Percentiles rank a stretch among this genome's conserved stretches.
Conservation (phyloP, 2,329 filamentous ascomycete genomes). For the Aspergillus neotritici region DNA sequence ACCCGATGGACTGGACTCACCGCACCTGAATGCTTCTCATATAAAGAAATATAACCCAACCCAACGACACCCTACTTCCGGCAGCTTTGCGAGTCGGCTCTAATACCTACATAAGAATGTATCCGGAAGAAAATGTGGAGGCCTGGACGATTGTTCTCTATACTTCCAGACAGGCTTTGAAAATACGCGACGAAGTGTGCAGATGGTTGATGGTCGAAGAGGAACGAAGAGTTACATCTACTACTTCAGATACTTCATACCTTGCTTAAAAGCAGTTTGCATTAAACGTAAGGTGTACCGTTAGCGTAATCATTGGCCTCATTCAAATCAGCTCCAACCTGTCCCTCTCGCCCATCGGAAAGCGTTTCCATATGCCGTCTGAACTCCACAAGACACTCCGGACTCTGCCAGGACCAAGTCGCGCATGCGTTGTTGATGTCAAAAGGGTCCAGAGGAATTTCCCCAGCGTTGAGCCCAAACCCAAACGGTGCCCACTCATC, state of each 20-base stretch:
- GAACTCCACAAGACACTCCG: constrained; percentile 15
- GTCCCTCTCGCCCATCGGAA: too few relatives aligned
- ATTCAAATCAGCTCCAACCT: too few relatives aligned
- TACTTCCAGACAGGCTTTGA: constrained; percentile 83
- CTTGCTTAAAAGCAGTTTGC: too few relatives aligned
- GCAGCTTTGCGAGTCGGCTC: too few relatives aligned
- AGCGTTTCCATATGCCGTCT: constrained; percentile 19
- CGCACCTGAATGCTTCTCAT: constrained; percentile 73
- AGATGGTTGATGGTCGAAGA: constrained; percentile 71
- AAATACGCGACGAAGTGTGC: constrained; percentile 92
- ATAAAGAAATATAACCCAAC: constrained; percentile 84
- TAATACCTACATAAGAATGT: too few relatives aligned
- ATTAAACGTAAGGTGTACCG: too few relatives aligned
- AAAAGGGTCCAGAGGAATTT: not conserved
- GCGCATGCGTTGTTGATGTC: not conserved
- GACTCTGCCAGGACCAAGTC: constrained; percentile 14
- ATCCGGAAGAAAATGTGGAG: constrained; percentile 66
- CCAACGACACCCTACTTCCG: constrained; percentile 78
- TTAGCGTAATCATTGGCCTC: too few relatives aligned
- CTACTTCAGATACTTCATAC: too few relatives aligned
- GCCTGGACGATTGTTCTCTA: constrained; percentile 75
- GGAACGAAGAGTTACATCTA: too few relatives aligned
- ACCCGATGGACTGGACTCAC: too few relatives aligned
- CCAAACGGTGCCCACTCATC: constrained; percentile 1
- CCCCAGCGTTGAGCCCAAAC: not conserved